A percentile compares a stretch with the other conserved stretches of the same genome.
Conservation (phyloP, 495 filamentous ascomycete species). For the Bacidia gigantensis region DNA sequence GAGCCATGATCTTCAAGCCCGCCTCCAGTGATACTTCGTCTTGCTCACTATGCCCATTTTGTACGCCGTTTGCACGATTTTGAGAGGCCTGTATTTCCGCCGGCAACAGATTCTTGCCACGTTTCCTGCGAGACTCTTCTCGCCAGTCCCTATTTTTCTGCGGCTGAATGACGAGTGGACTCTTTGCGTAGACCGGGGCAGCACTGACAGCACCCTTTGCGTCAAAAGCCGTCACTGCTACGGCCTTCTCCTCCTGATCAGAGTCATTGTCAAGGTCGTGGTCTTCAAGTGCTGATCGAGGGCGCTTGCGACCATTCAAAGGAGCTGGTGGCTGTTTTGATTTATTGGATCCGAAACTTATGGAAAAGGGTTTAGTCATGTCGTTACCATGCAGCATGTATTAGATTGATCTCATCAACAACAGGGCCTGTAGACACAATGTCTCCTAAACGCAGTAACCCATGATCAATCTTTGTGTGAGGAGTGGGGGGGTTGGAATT, state of each 20-base stretch:
- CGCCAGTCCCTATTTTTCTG: slow-evolving; percentile 63
- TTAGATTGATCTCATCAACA: not conserved
- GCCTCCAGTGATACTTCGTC: slow-evolving; percentile 31
- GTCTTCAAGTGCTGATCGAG: slow-evolving; percentile 25
- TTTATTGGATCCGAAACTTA: slow-evolving; percentile 23
- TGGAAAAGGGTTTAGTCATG: slow-evolving; percentile 22
- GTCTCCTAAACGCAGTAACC: no score
- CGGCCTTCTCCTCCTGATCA: slow-evolving; percentile 18
- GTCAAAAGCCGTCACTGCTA: slow-evolving; percentile 49
- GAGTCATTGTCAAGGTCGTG: slow-evolving; percentile 35
- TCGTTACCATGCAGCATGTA: not conserved
- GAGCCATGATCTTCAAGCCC: slow-evolving; percentile 33
- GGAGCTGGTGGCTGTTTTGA: slow-evolving; percentile 14
- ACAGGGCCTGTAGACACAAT: not conserved
- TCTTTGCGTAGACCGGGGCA: slow-evolving; percentile 24
- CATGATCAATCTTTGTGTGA: no score
- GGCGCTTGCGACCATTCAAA: slow-evolving; percentile 22
- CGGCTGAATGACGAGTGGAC: slow-evolving; percentile 48
- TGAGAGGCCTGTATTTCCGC: slow-evolving; percentile 36
- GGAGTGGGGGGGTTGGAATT: no score
- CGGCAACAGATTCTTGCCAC: slow-evolving; percentile 38
- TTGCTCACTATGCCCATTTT: slow-evolving; percentile 23
- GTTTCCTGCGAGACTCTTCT: slow-evolving; percentile 41
- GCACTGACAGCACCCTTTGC: slow-evolving; percentile 41
- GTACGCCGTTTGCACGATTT: slow-evolving; percentile 25